Evolutionary conservation across 306 rosid species (phyloP), one percentile per base, ranked within the genome.

Genomic region (Ziziphus jujuba): DNA sequence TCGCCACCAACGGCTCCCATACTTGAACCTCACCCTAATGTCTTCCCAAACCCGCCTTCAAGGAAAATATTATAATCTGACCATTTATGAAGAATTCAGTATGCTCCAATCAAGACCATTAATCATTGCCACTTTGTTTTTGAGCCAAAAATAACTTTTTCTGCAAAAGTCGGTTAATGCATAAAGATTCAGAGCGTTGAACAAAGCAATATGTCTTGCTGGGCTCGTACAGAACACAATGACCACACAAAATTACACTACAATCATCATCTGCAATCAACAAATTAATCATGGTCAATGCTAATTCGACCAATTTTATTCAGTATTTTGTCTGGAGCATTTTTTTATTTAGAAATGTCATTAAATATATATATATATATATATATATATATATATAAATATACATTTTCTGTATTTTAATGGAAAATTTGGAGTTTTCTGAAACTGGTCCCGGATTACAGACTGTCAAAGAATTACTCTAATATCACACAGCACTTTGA

Each of bases 1-100:
- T 87, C 96, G 20, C 83, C 96, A 25, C 81, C 89, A 76, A 84
- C 65, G 60, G 88, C 81, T 61, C 88, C 95, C 99, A 95, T 88
- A 54, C 63, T 63, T 78, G 73, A 58, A 31, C 62, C 75, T 62
- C 56, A 56, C 49, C 59, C 77, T 25, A 65, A 47, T 54, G 35
- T 57, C 75, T 58, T 67, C 69, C 36, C 61, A 68, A 70, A 49
- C 61, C 59, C 69, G 47, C 77, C 80, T 81, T 77, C 73, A 77
- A 63, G 59, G 23, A 61, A n/a, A n/a, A 77, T 45, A 24, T 59
- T 68, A 67, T 56, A 53, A 59, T 53, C 51, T 49, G 58, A 76
- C 61, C 45, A 40, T 31, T 40, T 53, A 75, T 67, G 59, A 70
- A 72, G 72, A 76, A 70, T 69, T 68, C 64, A 25, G 60, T 70